phyloP scores from a whole-genome alignment of 2,329 filamentous ascomycete species.

The Thielaviopsis cerberus region DNA sequence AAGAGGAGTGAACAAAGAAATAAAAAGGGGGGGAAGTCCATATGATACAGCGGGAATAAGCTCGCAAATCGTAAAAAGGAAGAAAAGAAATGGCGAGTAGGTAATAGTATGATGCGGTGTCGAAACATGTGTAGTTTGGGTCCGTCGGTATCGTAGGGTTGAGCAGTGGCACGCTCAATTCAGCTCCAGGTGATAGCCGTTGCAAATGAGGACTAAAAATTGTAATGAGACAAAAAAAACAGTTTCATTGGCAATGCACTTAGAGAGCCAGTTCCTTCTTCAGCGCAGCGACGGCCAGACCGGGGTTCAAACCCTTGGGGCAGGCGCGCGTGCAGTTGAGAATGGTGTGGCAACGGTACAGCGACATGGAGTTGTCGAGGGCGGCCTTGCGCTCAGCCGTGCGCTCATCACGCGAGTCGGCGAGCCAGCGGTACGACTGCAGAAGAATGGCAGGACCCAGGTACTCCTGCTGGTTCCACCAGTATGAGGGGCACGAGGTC shows the following conservation, averaged over 20 bases:
- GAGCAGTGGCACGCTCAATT: not conserved
- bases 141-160: not conserved
- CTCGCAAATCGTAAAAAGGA: not conserved
- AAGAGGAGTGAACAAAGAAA: not conserved
- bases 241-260: not conserved
- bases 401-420: conserved; percentile 83
- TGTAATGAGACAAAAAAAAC: not conserved
- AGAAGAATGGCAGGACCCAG: conserved; percentile 90
- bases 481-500: conserved; percentile 98
- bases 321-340: conserved; percentile 96
- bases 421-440: conserved; percentile 95
- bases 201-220: not conserved
- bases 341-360: conserved; percentile 98
- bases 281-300: conserved; percentile 86
- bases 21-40: not conserved
- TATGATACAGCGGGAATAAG: not conserved
- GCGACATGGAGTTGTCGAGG: conserved; percentile 94
- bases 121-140: not conserved
- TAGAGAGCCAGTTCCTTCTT: conserved; percentile 82
- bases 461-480: conserved; percentile 99
- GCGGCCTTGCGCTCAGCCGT: conserved; percentile 73
- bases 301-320: conserved; percentile 95
- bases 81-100: not conserved
- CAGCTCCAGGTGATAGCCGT: not conserved
- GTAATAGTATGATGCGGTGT: not conserved